Evolutionary conservation across 2,329 filamentous ascomycete genomes (phyloP), one percentile per base, ranked within the genome.

Genomic region (Dryadomyces quercus-mongolicae): DNA sequence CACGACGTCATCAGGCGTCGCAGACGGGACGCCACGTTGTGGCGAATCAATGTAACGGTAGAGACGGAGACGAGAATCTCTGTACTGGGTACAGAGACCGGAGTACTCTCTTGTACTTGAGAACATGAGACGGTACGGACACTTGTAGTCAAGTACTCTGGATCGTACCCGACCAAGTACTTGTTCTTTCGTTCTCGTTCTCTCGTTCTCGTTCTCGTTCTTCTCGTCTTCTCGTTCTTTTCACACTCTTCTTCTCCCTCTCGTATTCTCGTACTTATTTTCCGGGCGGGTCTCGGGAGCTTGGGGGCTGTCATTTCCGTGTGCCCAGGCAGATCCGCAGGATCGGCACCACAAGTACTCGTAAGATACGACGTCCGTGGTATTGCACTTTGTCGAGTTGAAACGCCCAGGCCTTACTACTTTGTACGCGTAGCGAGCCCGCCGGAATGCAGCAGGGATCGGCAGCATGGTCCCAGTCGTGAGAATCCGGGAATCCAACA

Each of bases 1-100:
- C 18, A 51, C 53, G 53, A 54, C 53, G 53, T 54, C 53, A 54
- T 54, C 22, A 47, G 44, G 31, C 49, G 48, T 51, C 25, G 46
- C 22, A 34, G 31, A 49, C 51, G 51, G 51, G 43, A 48, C 44
- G 51, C 51, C 48, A 50, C 48, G 48, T 50, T 50, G 48, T 31
- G 18, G 48, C 48, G 49, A 43, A 16, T 43, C 20, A 16, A 52
- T 52, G 50, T 25, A 52, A 45, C 40, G 40, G 49, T 25, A 44
- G 15, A n/a, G 40, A 7, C 7, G 13, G 34, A 38, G 34, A 13
- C 34, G 34, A 38, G 34, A 7, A 13, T 7, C 34, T 38, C 34
- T 13, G 47, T 31, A 38, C 20, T 31, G n/a, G 40, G n/a, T n/a
- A n/a, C n/a, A n/a, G n/a, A n/a, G n/a, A n/a, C n/a, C n/a, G n/a